A percentile compares a stretch with the other conserved stretches of the same genome.
phyloP scores from a whole-genome alignment of 2,329 filamentous ascomycete genomes.

The Talaromyces verruculosus region DNA sequence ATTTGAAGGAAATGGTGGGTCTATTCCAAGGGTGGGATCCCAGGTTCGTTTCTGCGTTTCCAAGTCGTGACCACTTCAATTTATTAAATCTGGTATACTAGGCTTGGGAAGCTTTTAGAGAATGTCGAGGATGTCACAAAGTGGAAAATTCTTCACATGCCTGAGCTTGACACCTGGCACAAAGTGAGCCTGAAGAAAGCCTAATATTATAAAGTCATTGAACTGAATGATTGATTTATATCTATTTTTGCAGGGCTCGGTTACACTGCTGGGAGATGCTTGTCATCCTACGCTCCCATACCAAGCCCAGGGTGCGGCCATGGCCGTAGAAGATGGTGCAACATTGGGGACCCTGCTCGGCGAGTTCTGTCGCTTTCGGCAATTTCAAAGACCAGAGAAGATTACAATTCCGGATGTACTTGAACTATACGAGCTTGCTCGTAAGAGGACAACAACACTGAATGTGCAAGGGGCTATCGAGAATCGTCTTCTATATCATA shows the following conservation, averaged over 20 bases:
- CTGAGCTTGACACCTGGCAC: constrained; percentile 50
- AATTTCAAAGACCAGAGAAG: background rate
- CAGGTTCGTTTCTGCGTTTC: background rate
- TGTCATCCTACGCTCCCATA: constrained; percentile 66
- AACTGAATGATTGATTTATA: background rate
- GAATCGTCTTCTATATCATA: constrained; percentile 27
- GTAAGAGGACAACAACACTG: constrained; percentile 41
- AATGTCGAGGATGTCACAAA: constrained; percentile 45
- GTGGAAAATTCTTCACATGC: constrained; percentile 63
- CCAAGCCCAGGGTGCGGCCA: constrained; percentile 65
- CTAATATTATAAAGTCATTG: background rate
- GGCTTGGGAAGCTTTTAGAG: background rate
- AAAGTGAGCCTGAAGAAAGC: background rate
- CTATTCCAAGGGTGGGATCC: background rate
- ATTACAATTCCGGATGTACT: constrained; percentile 29
- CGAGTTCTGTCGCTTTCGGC: background rate
- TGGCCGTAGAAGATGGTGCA: constrained; percentile 66
- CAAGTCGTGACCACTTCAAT: background rate
- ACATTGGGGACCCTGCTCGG: constrained; percentile 56
- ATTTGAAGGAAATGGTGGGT: background rate
- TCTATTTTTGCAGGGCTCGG: background rate
- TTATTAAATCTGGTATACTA: background rate
- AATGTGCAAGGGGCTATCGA: constrained; percentile 25
- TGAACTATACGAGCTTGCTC: constrained; percentile 47
- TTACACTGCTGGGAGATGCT: constrained; percentile 52